These are phyloP conservation scores for Bacidia rubella DNA, from an alignment of 495 filamentous ascomycete genomes.

Conservation along the genomic window DNA sequence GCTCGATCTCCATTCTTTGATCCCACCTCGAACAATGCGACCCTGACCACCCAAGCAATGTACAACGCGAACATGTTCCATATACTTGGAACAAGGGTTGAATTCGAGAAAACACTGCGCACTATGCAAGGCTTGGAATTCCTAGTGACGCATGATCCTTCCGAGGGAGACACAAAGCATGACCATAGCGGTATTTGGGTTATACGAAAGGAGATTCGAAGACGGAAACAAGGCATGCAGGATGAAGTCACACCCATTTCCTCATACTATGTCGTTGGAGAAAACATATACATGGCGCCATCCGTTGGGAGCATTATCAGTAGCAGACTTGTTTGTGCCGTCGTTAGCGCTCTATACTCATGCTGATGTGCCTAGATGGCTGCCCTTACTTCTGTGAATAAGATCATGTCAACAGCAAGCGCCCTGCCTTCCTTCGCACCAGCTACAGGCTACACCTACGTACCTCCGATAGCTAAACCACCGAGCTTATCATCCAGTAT, in stretches of 20 bases:
- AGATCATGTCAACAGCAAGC: slow-evolving; percentile 49
- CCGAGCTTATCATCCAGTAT: slow-evolving; percentile 18
- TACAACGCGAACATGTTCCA: slow-evolving; percentile 53
- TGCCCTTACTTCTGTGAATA: slow-evolving; percentile 48
- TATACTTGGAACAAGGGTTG: slow-evolving; percentile 53
- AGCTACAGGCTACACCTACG: slow-evolving; percentile 59
- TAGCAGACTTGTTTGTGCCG: slow-evolving; percentile 47
- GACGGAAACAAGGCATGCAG: slow-evolving; percentile 42
- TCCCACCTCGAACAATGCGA: slow-evolving; percentile 71
- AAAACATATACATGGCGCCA: slow-evolving; percentile 84
- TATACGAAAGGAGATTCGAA: slow-evolving; percentile 74
- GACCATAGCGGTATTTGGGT: slow-evolving; percentile 67
- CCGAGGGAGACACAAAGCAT: slow-evolving; percentile 41
- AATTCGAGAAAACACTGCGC: slow-evolving; percentile 62
- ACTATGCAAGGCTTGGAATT: slow-evolving; percentile 77
- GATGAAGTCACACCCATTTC: slow-evolving; percentile 58
- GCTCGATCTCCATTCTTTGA: slow-evolving; percentile 85
- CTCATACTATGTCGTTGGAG: slow-evolving; percentile 75
- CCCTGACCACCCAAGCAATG: slow-evolving; percentile 59
- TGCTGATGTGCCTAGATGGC: slow-evolving; percentile 38
- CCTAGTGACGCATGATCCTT: slow-evolving; percentile 62
- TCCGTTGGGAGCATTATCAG: slow-evolving; percentile 63
- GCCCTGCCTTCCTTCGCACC: slow-evolving; percentile 60
- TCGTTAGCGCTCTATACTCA: slow-evolving; percentile 3
- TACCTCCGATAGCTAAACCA: slow-evolving; percentile 35